These are phyloP conservation scores for Salicornia ramosissima DNA, from an alignment of 148 eudicot genomes.

Conservation along the genomic window DNA sequence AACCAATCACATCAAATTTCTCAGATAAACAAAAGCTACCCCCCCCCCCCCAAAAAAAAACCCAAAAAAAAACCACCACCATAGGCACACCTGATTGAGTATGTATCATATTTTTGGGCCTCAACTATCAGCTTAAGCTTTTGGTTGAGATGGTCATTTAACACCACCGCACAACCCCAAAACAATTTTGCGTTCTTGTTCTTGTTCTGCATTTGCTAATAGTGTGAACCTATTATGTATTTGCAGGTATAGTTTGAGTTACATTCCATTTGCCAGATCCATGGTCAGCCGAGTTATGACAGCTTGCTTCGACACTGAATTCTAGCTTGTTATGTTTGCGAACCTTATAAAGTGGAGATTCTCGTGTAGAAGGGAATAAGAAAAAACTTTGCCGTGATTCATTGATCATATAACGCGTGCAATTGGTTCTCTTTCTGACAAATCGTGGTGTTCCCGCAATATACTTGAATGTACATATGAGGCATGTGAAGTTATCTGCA, in stretches of 20 bases:
- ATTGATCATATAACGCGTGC: neutral
- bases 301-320: constrained; percentile 89
- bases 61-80: too few relatives aligned
- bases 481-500: constrained; percentile 4
- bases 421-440: neutral
- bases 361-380: neutral
- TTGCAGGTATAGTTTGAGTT: constrained; percentile 93
- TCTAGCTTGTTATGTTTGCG: constrained; percentile 28
- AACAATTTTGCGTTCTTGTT: too few relatives aligned
- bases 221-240: neutral
- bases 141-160: too few relatives aligned
- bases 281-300: constrained; percentile 71
- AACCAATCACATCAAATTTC: too few relatives aligned
- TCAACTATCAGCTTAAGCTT: too few relatives aligned
- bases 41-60: too few relatives aligned
- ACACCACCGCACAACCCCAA: too few relatives aligned
- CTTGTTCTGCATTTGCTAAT: neutral
- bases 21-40: too few relatives aligned
- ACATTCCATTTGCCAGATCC: constrained; percentile 87
- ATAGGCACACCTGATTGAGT: too few relatives aligned
- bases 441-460: constrained; percentile 7
- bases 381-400: neutral
- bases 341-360: neutral
- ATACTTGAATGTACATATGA: constrained; percentile 17
- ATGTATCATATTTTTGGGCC: too few relatives aligned